Evolutionary conservation across 345 rosid genomes (phyloP).

Genomic region (Heritiera fomes): DNA sequence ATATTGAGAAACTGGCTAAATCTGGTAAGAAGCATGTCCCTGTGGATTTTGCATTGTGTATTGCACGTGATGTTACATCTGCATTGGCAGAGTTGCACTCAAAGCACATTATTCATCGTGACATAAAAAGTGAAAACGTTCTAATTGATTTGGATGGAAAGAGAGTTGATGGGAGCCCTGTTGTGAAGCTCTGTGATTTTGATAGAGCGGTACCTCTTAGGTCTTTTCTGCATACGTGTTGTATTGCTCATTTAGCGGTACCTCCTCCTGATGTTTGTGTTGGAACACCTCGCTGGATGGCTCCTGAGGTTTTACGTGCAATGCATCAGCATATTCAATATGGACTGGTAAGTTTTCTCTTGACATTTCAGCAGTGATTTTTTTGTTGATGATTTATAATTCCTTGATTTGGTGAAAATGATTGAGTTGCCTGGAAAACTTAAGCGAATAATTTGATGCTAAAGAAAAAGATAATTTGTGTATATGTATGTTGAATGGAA

Average conservation of each 20-base stretch:
- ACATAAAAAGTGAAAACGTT: slow-evolving; percentile 86
- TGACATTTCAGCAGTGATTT: not conserved
- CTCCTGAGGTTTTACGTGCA: slow-evolving; percentile 45
- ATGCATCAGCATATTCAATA: slow-evolving; percentile 51
- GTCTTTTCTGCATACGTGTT: slow-evolving; percentile 70
- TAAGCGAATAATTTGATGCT: not conserved
- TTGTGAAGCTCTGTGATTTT: slow-evolving; percentile 88
- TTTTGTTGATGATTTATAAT: not conserved
- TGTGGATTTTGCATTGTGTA: slow-evolving; percentile 56
- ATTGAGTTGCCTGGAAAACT: not conserved
- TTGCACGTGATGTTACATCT: slow-evolving; percentile 71
- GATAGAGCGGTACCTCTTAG: slow-evolving; percentile 88
- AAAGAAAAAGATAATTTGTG: not conserved
- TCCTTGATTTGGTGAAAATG: not conserved
- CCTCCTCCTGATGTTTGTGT: slow-evolving; percentile 82
- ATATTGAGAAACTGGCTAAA: slow-evolving; percentile 59
- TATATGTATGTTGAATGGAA: not conserved
- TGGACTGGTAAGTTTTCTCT: slow-evolving; percentile 56
- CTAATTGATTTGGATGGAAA: slow-evolving; percentile 69
- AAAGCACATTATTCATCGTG: slow-evolving; percentile 87
- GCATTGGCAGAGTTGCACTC: slow-evolving; percentile 81
- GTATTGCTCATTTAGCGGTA: slow-evolving; percentile 72
- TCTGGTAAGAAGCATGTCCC: slow-evolving; percentile 64
- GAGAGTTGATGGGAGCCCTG: slow-evolving; percentile 53
- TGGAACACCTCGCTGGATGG: slow-evolving; percentile 98